phyloP scores from a whole-genome alignment of 768 basidiomycete genomes.

The Galerina marginata region DNA sequence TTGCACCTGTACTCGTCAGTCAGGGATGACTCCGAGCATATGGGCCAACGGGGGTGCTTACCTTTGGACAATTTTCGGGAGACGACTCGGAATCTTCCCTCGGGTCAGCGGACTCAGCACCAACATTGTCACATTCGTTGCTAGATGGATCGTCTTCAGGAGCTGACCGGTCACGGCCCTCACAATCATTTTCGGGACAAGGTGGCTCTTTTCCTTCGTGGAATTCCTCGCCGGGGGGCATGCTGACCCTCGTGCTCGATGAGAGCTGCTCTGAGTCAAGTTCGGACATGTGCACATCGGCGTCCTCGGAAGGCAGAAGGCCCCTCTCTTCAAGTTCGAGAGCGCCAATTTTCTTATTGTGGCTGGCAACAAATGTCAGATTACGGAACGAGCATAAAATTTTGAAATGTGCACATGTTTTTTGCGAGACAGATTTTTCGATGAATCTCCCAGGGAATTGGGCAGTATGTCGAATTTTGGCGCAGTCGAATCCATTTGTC shows the following conservation, averaged over 20 bases:
- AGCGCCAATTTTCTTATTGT: conserved; percentile 59
- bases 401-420: conserved; percentile 59
- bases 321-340: conserved; percentile 69
- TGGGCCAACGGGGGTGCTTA: no score
- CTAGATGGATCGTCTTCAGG: no score
- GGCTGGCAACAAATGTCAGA: conserved; percentile 29
- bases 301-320: conserved; percentile 63
- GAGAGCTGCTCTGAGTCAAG: conserved; percentile 75
- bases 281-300: conserved; percentile 74
- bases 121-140: no score
- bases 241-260: conserved; percentile 67
- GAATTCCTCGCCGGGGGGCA: conserved; percentile 63
- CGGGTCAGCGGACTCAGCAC: no score
- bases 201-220: no score
- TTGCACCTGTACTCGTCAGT: no score
- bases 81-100: no score
- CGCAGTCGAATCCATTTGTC: conserved; percentile 88
- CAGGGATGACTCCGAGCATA: no score
- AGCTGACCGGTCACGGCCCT: no score
- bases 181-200: no score
- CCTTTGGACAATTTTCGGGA: no score
- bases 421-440: conserved; percentile 82
- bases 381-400: conserved; percentile 1
- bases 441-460: conserved; percentile 89
- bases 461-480: conserved; percentile 86